Evolutionary conservation across 345 rosid species (phyloP), one percentile per base, ranked within the genome.

Genomic region (Capsella bursapastoris): DNA sequence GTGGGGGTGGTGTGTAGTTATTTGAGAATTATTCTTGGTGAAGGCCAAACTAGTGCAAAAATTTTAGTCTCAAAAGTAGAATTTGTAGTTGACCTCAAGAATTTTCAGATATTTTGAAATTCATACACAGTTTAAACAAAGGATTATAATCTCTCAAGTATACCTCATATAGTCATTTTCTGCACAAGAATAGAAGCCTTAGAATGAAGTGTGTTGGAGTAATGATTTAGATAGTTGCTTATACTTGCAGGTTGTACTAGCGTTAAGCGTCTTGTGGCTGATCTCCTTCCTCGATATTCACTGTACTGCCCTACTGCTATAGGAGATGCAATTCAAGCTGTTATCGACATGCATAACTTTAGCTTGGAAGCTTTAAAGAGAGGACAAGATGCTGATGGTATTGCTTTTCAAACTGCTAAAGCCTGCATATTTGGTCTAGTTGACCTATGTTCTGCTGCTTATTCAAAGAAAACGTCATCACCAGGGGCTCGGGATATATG

Each of bases 281-380:
- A 92, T 82, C 83, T 95, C 51, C 73, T 95, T 82, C 99, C 99
- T 52, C 86, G 94, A 57, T 92, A 92, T 81, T 96, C 86, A 43
- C 83, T 86, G 4, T 80, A 85, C 81, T 89, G 96, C 76, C 96
- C 96, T 38, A 83, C 86, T 75, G 90, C 98, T 53, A 85, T 90
- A 32, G 89, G 86, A 75, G 88, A 90, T 70, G 91, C 98, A 16
- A 74, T 89, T 35, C 80, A 87, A 83, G 90, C 79, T 76, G 81
- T 89, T 48, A 80, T 90, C 35, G 75, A 78, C 70, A 80, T 89
- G 86, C 86, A 89, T 83, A 85, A 86, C 72, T 77, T 81, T 66
- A 86, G 84, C 77, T 43, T 82, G 82, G 86, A 77, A 70, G 79
- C 80, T 28, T 68, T 95, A 68, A 73, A 44, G 48, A 76, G 72